Conservation (phyloP, 495 filamentous ascomycete species). For the Hypoxylon lenormandii region DNA sequence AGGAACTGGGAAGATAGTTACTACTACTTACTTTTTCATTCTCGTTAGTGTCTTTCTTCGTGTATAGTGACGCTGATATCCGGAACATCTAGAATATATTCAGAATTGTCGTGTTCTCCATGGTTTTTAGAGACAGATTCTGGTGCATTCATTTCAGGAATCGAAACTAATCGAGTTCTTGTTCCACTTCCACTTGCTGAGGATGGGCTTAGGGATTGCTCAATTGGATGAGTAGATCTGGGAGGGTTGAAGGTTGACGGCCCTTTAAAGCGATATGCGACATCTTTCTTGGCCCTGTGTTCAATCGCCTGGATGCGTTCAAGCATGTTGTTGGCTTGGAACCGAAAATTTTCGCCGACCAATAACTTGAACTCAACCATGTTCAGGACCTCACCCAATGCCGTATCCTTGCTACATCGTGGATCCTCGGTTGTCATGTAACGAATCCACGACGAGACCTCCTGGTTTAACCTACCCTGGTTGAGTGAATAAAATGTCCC, state of each 20-base stretch:
- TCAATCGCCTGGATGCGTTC: neutral
- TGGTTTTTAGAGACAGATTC: too few relatives aligned
- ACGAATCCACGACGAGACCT: neutral
- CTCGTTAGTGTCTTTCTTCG: slow-evolving; percentile 50
- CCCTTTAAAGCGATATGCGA: neutral
- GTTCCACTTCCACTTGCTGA: neutral
- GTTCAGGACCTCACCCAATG: slow-evolving; percentile 38
- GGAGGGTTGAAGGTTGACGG: neutral
- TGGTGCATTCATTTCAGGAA: too few relatives aligned
- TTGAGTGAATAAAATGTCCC: neutral
- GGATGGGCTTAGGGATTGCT: neutral
- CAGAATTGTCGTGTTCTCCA: too few relatives aligned
- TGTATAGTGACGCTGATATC: too few relatives aligned
- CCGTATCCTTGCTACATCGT: slow-evolving; percentile 30
- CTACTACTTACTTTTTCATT: slow-evolving; percentile 48
- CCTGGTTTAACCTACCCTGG: neutral
- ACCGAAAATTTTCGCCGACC: neutral
- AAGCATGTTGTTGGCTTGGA: neutral
- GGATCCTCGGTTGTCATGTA: slow-evolving; percentile 1
- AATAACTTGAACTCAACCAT: slow-evolving; percentile 19
- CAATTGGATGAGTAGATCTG: neutral
- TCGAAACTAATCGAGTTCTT: slow-evolving; percentile 6
- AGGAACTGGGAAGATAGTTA: neutral
- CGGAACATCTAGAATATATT: too few relatives aligned
- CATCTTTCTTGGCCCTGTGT: neutral